Base-by-base conservation (phyloP, 1,284 basidiomycete species). In the Ceratobasidium sp. region DNA sequence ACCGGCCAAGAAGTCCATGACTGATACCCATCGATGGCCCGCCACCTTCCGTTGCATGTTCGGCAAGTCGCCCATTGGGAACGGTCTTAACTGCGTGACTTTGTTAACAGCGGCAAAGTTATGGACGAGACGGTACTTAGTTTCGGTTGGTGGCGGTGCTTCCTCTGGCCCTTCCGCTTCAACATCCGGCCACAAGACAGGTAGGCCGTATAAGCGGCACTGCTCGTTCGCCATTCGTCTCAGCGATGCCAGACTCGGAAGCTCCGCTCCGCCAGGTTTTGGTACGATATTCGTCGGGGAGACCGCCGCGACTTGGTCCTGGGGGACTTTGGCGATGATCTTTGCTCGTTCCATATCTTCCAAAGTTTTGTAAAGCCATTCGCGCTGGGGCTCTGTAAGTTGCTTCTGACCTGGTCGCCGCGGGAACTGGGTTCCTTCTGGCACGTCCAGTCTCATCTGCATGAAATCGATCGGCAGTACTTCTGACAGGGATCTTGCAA, bases 261-360 rank as follows among this genome's bases (percentile, higher is more conserved):
- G 57, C 16, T n/a, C 32, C 32, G 45, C 57, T 14, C 71, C 73
- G 3, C 39, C 23, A 10, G 73, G 74, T 57, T 77, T 76, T n/a
- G n/a, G n/a, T n/a, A n/a, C n/a, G n/a, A n/a, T n/a, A n/a, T n/a
- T n/a, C n/a, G n/a, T n/a, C n/a, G n/a, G n/a, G n/a, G n/a, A n/a
- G n/a, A n/a, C n/a, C n/a, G n/a, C n/a, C n/a, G n/a, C n/a, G n/a
- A n/a, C 73, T 26, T 72, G 55, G 16, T 73, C 72, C 6, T 75
- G 67, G 1, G 61, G 36, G 6, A 75, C 60, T 8, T 55, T 46
- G 41, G 48, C 23, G 23, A 76, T 50, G 23, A 76, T 73, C 4
- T 55, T 55, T 1, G 73, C 70, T 4, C 1, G n/a, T 34, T 76
- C 72, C 50, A 77, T 71, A 5, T 75, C 71, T n/a, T 76, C 75